Conservation (phyloP, 192 early-diverging fungal genomes). For the Coemansia asiatica region DNA sequence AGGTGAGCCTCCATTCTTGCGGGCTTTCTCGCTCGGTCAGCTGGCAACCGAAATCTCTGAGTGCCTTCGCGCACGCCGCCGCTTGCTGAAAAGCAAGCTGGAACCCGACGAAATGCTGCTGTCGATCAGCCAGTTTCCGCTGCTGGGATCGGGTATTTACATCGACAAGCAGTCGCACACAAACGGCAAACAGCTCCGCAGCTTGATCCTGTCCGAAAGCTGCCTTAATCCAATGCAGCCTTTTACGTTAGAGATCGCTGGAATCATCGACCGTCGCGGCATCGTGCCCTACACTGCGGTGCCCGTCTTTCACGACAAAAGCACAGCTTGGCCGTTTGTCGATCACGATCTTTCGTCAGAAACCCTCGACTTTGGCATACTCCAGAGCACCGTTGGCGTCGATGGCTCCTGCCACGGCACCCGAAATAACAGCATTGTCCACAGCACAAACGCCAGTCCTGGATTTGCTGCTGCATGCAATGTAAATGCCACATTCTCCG, state of each 20-base stretch:
- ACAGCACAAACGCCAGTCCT: slow-evolving; percentile 4
- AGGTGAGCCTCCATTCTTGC: slow-evolving; percentile 44
- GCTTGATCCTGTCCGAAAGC: slow-evolving; percentile 86
- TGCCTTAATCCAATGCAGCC: slow-evolving; percentile 89
- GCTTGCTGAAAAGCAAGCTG: slow-evolving; percentile 63
- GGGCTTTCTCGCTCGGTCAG: slow-evolving; percentile 35
- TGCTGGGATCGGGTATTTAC: slow-evolving; percentile 73
- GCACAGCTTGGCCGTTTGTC: slow-evolving; percentile 87
- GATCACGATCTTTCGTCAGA: slow-evolving; percentile 60
- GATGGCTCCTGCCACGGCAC: neutral
- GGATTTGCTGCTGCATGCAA: slow-evolving; percentile 10
- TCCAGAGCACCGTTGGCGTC: slow-evolving; percentile 27
- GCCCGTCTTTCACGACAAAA: slow-evolving; percentile 85
- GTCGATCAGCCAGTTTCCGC: slow-evolving; percentile 86
- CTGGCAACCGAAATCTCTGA: slow-evolving; percentile 32
- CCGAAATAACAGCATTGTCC: slow-evolving; percentile 7
- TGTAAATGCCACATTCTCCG: slow-evolving; percentile 3
- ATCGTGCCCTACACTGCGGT: slow-evolving; percentile 91
- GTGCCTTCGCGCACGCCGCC: slow-evolving; percentile 59
- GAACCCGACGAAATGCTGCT: slow-evolving; percentile 74
- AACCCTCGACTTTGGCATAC: slow-evolving; percentile 17
- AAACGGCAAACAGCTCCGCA: slow-evolving; percentile 68
- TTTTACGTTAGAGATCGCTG: slow-evolving; percentile 86
- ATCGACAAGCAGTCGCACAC: slow-evolving; percentile 67
- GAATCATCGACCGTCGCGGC: slow-evolving; percentile 89